phyloP scores from a whole-genome alignment of 345 rosid genomes.

The Chamaenerion angustifolium region DNA sequence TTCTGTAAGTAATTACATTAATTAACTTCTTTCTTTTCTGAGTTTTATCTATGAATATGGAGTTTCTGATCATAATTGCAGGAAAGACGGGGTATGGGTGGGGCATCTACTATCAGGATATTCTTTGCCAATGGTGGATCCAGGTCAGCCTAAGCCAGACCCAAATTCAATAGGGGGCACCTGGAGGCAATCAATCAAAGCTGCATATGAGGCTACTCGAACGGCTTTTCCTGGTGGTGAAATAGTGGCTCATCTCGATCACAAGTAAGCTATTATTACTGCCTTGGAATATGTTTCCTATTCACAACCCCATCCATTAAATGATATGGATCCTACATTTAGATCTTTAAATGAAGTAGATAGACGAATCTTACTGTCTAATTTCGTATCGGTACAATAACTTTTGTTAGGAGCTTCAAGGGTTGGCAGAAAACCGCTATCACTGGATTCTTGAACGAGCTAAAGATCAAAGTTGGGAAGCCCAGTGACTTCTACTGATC shows the following conservation, averaged over 20 bases:
- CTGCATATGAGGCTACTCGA: constrained; percentile 66
- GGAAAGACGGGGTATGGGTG: constrained; percentile 83
- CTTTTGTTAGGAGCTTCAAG: constrained; percentile 65
- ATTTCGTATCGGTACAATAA: neutral
- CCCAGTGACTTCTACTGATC: constrained; percentile 36
- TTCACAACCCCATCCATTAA: no score
- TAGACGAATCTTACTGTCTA: neutral
- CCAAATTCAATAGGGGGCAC: constrained; percentile 45
- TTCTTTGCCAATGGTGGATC: constrained; percentile 81
- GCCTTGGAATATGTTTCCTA: no score
- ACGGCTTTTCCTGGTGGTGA: constrained; percentile 75
- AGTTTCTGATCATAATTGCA: constrained; percentile 10
- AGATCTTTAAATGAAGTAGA: no score
- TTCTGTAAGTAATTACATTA: constrained; percentile 31
- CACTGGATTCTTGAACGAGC: constrained; percentile 42
- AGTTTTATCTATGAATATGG: neutral
- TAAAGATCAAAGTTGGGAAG: constrained; percentile 47
- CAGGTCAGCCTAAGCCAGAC: constrained; percentile 25
- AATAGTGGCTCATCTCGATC: constrained; percentile 84
- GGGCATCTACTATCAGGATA: constrained; percentile 80
- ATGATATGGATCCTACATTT: no score
- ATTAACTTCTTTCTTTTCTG: neutral
- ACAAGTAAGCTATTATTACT: constrained; percentile 42
- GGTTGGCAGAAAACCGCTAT: constrained; percentile 84
- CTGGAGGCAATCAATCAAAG: constrained; percentile 71